These are phyloP conservation scores for Aspergillus quadricinctus DNA, from an alignment of 2,329 filamentous ascomycete species.

Conservation along the genomic window DNA sequence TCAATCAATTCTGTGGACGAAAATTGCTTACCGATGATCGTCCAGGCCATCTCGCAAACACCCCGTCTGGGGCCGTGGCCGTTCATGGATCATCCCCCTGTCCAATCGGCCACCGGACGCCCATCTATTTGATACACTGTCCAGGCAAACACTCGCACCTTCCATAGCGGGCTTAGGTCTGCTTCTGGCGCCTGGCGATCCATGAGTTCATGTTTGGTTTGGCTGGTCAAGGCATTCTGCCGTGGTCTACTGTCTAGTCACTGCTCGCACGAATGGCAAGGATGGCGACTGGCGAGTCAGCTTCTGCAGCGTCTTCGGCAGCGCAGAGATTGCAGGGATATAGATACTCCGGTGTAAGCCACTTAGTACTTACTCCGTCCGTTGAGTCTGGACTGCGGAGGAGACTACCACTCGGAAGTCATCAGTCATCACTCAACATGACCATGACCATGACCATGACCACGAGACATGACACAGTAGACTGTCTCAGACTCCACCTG, in stretches of 20 bases:
- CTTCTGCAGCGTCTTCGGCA: background rate
- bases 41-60: background rate
- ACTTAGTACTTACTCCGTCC: background rate
- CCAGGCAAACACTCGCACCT: background rate
- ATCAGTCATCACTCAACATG: background rate
- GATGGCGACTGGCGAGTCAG: background rate
- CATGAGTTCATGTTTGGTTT: background rate
- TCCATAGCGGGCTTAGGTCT: background rate
- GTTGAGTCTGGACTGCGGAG: background rate
- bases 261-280: background rate
- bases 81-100: background rate
- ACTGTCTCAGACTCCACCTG: background rate
- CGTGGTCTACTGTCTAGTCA: background rate
- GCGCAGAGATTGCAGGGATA: background rate
- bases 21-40: background rate
- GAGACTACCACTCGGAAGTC: too few relatives aligned
- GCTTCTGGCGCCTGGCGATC: background rate
- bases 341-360: background rate
- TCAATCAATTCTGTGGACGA: background rate
- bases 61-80: background rate
- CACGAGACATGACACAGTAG: background rate
- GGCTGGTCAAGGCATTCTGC: background rate
- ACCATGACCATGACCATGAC: too few relatives aligned
- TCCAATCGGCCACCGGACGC: background rate
- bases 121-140: background rate